Conservation (phyloP, 768 basidiomycete genomes). For the Atractiella rhizophila region DNA sequence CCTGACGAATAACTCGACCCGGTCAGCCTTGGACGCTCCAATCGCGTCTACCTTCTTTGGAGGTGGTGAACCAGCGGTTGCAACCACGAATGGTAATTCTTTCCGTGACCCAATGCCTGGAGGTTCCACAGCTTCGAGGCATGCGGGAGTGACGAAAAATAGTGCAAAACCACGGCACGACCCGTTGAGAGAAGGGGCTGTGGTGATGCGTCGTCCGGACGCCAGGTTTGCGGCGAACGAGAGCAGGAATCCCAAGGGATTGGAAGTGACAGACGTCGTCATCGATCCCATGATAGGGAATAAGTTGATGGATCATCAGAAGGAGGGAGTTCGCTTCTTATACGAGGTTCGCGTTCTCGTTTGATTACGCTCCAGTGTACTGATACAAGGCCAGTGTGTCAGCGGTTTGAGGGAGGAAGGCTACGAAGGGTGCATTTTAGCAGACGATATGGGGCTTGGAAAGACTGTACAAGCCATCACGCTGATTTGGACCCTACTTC, state of each 20-base stretch:
- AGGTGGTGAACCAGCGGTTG: too few species aligned
- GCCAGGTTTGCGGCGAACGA: too few species aligned
- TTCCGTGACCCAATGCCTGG: too few species aligned
- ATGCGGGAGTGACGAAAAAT: conserved; percentile 6
- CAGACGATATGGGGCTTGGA: conserved; percentile 98
- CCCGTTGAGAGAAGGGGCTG: conserved; percentile 44
- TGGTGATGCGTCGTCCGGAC: conserved; percentile 62
- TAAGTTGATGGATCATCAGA: conserved; percentile 63
- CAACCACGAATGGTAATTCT: too few species aligned
- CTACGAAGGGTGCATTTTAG: conserved; percentile 79
- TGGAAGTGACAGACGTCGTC: conserved; percentile 45
- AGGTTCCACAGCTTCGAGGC: neutral
- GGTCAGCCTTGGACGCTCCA: too few species aligned
- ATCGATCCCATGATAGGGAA: conserved; percentile 60
- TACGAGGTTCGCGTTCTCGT: conserved; percentile 36
- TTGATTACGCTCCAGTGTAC: neutral
- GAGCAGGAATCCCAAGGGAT: conserved; percentile 55
- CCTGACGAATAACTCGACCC: too few species aligned
- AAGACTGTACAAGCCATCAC: conserved; percentile 58
- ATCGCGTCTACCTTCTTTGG: too few species aligned
- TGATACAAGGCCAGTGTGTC: conserved; percentile 26
- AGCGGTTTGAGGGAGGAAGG: conserved; percentile 80
- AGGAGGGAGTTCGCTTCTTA: conserved; percentile 55
- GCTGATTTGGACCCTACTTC: conserved; percentile 76
- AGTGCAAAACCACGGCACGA: conserved; percentile 29